These are phyloP conservation scores for Talaromyces atroroseus DNA, from an alignment of 2,329 filamentous ascomycete genomes.

Conservation along the genomic window DNA sequence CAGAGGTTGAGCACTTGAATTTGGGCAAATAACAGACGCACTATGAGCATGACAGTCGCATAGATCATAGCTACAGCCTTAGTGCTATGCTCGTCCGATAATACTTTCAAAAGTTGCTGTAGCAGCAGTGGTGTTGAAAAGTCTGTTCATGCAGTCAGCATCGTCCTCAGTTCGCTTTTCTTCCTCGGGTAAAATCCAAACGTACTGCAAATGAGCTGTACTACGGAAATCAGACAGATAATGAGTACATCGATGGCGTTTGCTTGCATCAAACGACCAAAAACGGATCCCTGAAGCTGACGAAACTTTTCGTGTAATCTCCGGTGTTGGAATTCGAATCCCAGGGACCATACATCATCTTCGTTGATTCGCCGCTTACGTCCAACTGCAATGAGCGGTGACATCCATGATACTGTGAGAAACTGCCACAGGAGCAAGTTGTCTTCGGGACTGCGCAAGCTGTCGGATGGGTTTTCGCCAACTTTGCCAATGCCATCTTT, in stretches of 20 bases:
- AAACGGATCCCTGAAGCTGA: slow-evolving; percentile 65
- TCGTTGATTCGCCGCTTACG: slow-evolving; percentile 63
- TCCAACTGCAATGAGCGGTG: slow-evolving; percentile 63
- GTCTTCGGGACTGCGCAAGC: slow-evolving; percentile 72
- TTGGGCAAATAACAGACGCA: slow-evolving; percentile 60
- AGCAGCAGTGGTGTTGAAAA: slow-evolving; percentile 62
- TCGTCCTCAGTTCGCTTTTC: background rate
- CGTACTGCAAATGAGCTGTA: slow-evolving; percentile 55
- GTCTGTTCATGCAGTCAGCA: slow-evolving; percentile 32
- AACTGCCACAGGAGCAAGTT: slow-evolving; percentile 75
- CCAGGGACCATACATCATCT: slow-evolving; percentile 74
- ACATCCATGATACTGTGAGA: slow-evolving; percentile 79
- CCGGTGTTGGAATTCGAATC: slow-evolving; percentile 75
- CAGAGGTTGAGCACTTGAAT: slow-evolving; percentile 66
- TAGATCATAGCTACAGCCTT: slow-evolving; percentile 59
- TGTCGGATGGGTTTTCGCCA: slow-evolving; percentile 50
- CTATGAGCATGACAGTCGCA: slow-evolving; percentile 55
- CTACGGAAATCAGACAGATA: slow-evolving; percentile 57
- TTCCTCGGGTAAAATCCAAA: background rate
- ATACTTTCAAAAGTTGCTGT: slow-evolving; percentile 64
- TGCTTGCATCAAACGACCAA: slow-evolving; percentile 63
- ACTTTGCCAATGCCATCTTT: slow-evolving; percentile 55
- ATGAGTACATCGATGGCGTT: slow-evolving; percentile 76
- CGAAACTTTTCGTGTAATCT: slow-evolving; percentile 70
- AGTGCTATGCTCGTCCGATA: slow-evolving; percentile 50